phyloP scores from a whole-genome alignment of 495 filamentous ascomycete species.

The Hypoxylon subgilvum region DNA sequence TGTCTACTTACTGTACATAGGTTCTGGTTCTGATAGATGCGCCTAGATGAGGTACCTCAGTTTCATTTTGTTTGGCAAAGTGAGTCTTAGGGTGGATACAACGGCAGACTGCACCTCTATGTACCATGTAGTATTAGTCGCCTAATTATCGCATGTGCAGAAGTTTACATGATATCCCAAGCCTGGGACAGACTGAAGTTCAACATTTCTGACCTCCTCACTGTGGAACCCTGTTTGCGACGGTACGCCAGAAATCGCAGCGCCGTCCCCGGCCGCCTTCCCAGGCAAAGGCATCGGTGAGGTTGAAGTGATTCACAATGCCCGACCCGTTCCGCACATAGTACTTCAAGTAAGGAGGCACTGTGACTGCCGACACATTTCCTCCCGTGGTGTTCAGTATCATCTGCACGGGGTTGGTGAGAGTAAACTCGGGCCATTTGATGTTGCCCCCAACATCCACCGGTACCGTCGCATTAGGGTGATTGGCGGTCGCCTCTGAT shows the following conservation, averaged over 20 bases:
- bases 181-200: background rate
- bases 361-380: constrained; percentile 31
- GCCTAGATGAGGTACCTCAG: no score
- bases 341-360: constrained; percentile 39
- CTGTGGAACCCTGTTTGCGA: constrained; percentile 29
- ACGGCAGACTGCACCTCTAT: no score
- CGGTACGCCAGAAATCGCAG: constrained; percentile 59
- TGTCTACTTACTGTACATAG: no score
- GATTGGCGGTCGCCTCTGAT: constrained; percentile 50
- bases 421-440: constrained; percentile 48
- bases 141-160: no score
- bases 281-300: constrained; percentile 59
- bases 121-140: no score
- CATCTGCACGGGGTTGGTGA: constrained; percentile 45
- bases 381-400: constrained; percentile 65
- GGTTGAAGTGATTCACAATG: constrained; percentile 52
- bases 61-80: no score
- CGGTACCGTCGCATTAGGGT: constrained; percentile 40
- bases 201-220: background rate
- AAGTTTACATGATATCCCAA: background rate
- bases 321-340: constrained; percentile 48
- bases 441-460: constrained; percentile 29
- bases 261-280: constrained; percentile 62
- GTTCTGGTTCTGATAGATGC: no score
- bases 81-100: no score